A percentile compares a stretch with the other conserved stretches of the same genome.
These are phyloP conservation scores for Cephaloascus fragrans DNA, from an alignment of 805 yeast genomes.

Conservation along the genomic window DNA sequence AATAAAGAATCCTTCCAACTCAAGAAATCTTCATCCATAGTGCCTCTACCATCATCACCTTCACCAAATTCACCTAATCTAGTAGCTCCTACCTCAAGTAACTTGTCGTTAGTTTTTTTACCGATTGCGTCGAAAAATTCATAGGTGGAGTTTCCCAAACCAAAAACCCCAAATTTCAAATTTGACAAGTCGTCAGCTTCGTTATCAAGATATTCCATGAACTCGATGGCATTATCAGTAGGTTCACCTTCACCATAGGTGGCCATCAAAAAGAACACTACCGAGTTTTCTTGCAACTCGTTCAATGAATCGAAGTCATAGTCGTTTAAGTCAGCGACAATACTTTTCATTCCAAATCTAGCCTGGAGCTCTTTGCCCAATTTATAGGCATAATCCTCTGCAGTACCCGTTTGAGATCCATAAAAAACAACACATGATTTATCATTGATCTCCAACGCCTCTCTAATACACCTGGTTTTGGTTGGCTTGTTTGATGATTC, in stretches of 20 bases:
- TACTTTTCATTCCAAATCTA: conserved; percentile 68
- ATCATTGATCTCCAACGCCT: conserved; percentile 45
- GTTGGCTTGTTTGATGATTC: conserved; percentile 7
- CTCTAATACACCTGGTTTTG: conserved; percentile 45
- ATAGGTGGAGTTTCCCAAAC: conserved; percentile 91
- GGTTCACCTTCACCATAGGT: conserved; percentile 99
- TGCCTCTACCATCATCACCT: conserved; percentile 93
- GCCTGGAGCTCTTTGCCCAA: conserved; percentile 82
- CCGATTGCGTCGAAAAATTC: conserved; percentile 86
- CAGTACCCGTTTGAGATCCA: conserved; percentile 98
- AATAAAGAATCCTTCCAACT: conserved; percentile 83
- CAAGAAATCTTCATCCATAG: conserved; percentile 90
- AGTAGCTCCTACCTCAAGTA: conserved; percentile 59
- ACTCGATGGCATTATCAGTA: conserved; percentile 85
- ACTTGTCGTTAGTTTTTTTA: conserved; percentile 41
- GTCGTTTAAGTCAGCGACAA: conserved; percentile 84
- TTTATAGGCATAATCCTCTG: conserved; percentile 92
- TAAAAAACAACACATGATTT: conserved; percentile 76
- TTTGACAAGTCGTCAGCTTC: conserved; percentile 43
- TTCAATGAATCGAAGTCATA: conserved; percentile 75
- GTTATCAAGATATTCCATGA: conserved; percentile 60
- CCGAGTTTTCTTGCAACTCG: conserved; percentile 45
- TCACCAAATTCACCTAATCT: conserved; percentile 71
- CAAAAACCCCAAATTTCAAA: conserved; percentile 69
- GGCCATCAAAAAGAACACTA: conserved; percentile 65